Conservation (phyloP, 2,329 filamentous ascomycete species). For the Aspergillus felis region DNA sequence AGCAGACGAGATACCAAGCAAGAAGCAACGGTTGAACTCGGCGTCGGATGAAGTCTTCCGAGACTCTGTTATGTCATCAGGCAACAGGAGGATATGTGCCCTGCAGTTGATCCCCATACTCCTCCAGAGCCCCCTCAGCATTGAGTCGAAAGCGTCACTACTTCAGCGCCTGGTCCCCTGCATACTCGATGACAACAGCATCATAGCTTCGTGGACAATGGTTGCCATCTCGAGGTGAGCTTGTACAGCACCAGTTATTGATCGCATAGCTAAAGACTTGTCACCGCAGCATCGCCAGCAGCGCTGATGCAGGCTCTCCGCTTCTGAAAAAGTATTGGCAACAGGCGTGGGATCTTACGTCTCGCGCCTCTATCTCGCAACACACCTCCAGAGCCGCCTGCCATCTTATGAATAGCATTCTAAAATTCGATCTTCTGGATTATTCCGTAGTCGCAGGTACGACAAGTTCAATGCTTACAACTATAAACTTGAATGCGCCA, state of each 20-base stretch:
- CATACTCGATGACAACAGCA: conserved; percentile 65
- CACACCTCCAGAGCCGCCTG: conserved; percentile 73
- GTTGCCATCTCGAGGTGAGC: conserved; percentile 73
- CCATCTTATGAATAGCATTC: conserved; percentile 64
- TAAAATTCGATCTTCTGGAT: conserved; percentile 63
- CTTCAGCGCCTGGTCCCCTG: conserved; percentile 56
- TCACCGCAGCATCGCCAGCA: conserved; percentile 29
- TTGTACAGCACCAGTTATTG: neutral
- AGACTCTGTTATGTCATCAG: conserved; percentile 34
- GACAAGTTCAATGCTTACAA: conserved; percentile 67
- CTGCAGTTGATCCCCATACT: conserved; percentile 56
- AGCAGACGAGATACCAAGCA: conserved; percentile 21
- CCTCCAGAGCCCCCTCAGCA: conserved; percentile 42
- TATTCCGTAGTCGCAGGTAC: conserved; percentile 66
- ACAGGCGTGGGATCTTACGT: conserved; percentile 70
- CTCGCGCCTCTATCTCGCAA: conserved; percentile 65
- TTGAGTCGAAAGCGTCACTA: conserved; percentile 53
- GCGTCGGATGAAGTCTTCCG: conserved; percentile 33
- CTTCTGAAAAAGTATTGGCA: conserved; percentile 57
- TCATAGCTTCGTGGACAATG: conserved; percentile 75
- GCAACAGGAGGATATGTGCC: conserved; percentile 43
- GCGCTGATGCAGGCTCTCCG: conserved; percentile 33
- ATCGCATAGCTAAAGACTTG: conserved; percentile 7
- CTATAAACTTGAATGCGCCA: conserved; percentile 78
- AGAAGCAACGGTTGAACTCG: conserved; percentile 36